Base-by-base conservation (phyloP, 495 filamentous ascomycete genomes). In the Neurospora sp. region DNA sequence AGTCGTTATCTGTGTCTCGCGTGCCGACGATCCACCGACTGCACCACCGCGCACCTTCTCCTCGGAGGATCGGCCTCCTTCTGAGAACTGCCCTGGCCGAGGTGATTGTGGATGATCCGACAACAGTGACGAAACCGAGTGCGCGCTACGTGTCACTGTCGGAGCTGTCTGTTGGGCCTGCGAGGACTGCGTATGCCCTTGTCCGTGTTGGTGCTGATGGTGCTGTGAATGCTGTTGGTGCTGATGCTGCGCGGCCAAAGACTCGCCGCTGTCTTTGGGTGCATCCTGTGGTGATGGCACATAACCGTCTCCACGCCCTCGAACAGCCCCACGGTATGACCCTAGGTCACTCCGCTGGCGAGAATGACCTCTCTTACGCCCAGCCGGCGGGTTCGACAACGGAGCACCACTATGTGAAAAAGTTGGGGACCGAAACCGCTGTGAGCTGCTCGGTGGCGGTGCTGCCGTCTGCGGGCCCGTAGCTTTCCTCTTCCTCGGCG, bases 401-500 rank as follows among this genome's bases (percentile, higher is more conserved):
- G 54, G 82, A 2, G 87, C 86, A 42, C 87, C 86, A 20, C 88
- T 85, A 14, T 89, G 86, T 40, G 88, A 88, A 76, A 88, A 86
- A 14, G 86, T 84, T 6, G 88, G 87, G 66, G 88, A 88, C 72
- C 87, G 85, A 66, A 86, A 85, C 69, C 86, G 87, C 27, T 85
- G 82, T 71, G 86, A 83, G 54, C 75, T 72, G 73, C 82, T 86
- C 74, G 90, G 88, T 49, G 88, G 85, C 72, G 89, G 89, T 37
- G 84, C 84, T 27, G 88, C 76, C 75, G 86, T 86, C 74, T 91
- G 90, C 20, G 87, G 85, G 73, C 90, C 90, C 77, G 87, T 87
- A 62, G 89, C 89, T 83, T 93, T 93, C 76, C 91, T 87, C 80
- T 93, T 93, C 78, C 90, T 91, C 20, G 92, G 91, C 42, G 91